A percentile compares a stretch with the other conserved stretches of the same genome.
Conservation (phyloP, 176 grass and related monocot species). For the Bothriochloa decipiens region DNA sequence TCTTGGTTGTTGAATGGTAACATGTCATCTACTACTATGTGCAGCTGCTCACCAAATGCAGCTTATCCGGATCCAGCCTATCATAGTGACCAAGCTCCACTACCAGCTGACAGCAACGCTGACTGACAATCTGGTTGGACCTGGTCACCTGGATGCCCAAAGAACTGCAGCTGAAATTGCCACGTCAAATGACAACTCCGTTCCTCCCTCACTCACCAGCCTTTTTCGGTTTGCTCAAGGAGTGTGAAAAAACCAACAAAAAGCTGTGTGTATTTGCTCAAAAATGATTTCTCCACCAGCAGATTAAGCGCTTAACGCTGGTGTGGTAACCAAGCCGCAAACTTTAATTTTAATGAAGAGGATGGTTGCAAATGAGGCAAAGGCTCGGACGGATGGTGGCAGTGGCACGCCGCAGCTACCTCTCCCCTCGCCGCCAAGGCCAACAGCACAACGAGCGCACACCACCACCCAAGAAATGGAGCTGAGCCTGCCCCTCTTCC, state of each 20-base stretch:
- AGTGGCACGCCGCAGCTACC: constrained; percentile 25
- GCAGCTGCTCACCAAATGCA: neutral
- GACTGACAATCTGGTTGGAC: neutral
- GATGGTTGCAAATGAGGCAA: constrained; percentile 43
- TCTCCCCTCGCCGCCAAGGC: constrained; percentile 21
- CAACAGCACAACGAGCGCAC: constrained; percentile 32
- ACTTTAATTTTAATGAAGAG: constrained; percentile 47
- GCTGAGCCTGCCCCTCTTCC: constrained; percentile 9
- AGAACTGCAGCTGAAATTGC: neutral
- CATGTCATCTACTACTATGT: neutral
- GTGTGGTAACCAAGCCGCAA: constrained; percentile 19
- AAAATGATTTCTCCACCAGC: neutral
- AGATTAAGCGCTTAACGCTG: neutral
- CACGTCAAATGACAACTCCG: neutral
- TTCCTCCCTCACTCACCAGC: neutral
- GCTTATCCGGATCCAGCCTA: neutral
- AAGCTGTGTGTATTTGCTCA: too few species aligned
- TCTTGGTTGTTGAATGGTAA: neutral
- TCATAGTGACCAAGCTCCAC: neutral
- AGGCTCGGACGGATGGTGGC: neutral
- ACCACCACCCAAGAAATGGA: constrained; percentile 40
- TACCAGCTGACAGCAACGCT: neutral
- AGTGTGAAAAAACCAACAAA: too few species aligned
- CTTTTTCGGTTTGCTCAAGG: neutral
- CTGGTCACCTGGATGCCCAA: neutral